A percentile compares a stretch with the other conserved stretches of the same genome.
Conservation (phyloP, 169 alveolate species). For the Plasmodium coatneyi region DNA sequence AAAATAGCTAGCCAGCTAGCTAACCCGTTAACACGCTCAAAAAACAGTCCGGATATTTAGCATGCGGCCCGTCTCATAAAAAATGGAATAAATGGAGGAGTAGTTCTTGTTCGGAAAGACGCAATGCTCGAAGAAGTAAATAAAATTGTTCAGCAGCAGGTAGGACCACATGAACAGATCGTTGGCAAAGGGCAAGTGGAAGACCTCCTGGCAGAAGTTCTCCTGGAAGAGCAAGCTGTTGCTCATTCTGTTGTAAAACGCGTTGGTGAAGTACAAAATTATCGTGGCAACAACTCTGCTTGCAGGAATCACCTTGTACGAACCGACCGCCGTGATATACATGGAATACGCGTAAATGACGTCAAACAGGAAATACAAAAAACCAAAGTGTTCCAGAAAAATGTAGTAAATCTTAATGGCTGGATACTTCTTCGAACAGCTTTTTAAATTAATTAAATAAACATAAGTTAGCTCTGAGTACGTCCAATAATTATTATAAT, state of each 20-base stretch:
- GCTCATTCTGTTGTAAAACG: slow-evolving; percentile 67
- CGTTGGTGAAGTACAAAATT: slow-evolving; percentile 50
- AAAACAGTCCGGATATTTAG: slow-evolving; percentile 58
- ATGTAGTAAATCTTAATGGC: slow-evolving; percentile 65
- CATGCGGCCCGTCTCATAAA: slow-evolving; percentile 68
- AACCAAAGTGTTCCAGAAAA: slow-evolving; percentile 56
- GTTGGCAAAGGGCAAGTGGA: slow-evolving; percentile 57
- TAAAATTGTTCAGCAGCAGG: slow-evolving; percentile 51
- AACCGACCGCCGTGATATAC: slow-evolving; percentile 65
- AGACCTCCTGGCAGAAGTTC: slow-evolving; percentile 57
- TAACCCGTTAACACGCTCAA: not conserved
- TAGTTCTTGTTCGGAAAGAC: slow-evolving; percentile 44
- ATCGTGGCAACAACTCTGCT: slow-evolving; percentile 64
- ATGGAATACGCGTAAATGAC: slow-evolving; percentile 64
- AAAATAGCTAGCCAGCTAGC: not conserved
- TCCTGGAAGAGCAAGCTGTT: slow-evolving; percentile 62
- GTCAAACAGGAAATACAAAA: slow-evolving; percentile 45
- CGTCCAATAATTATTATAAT: slow-evolving; percentile 65
- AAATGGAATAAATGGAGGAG: slow-evolving; percentile 65
- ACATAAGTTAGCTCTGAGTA: slow-evolving; percentile 67
- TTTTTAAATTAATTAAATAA: slow-evolving; percentile 62
- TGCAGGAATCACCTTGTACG: slow-evolving; percentile 52
- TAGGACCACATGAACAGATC: slow-evolving; percentile 71
- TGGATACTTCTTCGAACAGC: slow-evolving; percentile 60
- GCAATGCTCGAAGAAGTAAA: slow-evolving; percentile 63